Evolutionary conservation across 768 basidiomycete genomes (phyloP).

Genomic region (Xerocomellus dryophilus): DNA sequence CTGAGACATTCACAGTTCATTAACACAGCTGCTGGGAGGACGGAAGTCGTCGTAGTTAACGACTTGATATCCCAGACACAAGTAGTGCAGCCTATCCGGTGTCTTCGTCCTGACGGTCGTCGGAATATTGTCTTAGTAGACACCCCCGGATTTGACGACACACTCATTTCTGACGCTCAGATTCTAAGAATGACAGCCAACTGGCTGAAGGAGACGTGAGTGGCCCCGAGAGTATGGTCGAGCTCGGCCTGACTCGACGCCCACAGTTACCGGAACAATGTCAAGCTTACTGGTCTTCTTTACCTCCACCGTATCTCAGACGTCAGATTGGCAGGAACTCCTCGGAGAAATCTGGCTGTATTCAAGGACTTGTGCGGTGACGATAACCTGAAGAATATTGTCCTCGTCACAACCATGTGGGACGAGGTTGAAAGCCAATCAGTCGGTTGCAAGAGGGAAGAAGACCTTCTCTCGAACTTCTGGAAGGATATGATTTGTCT

Average conservation of each 20-base stretch:
- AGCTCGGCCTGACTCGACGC: not conserved
- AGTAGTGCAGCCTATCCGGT: slow-evolving; percentile 4
- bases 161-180: slow-evolving; percentile 2
- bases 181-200: slow-evolving; percentile 12
- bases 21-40: slow-evolving; percentile 2
- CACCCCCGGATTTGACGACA: slow-evolving; percentile 21
- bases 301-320: slow-evolving; percentile 17
- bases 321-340: slow-evolving; percentile 7
- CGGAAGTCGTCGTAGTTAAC: not conserved
- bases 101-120: slow-evolving; percentile 15
- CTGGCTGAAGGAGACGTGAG: slow-evolving; percentile 21
- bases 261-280: slow-evolving; percentile 5
- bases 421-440: slow-evolving; percentile 4
- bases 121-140: slow-evolving; percentile 16
- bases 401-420: slow-evolving; percentile 23
- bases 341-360: slow-evolving; percentile 8
- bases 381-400: slow-evolving; percentile 8
- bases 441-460: slow-evolving; percentile 9
- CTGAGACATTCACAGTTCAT: slow-evolving; percentile 11
- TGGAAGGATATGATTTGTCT: slow-evolving; percentile 15
- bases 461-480: slow-evolving; percentile 8
- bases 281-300: slow-evolving; percentile 12
- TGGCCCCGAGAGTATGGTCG: not conserved
- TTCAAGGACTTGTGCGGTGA: slow-evolving; percentile 14
- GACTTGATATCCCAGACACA: slow-evolving; percentile 10